Evolutionary conservation across 345 rosid species (phyloP).

Genomic region (Acer yangbiense): DNA sequence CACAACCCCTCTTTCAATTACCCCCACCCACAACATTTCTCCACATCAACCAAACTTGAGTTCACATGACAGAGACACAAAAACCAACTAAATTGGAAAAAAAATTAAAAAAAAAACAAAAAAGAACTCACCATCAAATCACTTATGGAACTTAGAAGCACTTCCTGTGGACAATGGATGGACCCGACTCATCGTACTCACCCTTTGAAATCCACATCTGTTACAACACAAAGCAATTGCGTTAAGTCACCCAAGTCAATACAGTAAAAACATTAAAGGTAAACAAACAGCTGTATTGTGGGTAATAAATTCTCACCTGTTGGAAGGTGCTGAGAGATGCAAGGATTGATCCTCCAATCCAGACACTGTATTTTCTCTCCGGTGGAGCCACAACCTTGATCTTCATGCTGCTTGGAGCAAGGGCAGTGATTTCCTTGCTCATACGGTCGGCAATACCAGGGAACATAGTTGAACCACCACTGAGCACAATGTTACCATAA

Average conservation of each 20-base stretch:
- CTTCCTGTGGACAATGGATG: constrained; percentile 73
- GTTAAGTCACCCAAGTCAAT: too few species aligned
- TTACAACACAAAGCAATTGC: constrained; percentile 9
- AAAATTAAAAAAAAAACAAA: too few species aligned
- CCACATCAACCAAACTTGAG: constrained; percentile 36
- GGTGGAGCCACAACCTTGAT: constrained; percentile 68
- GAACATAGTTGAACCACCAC: constrained; percentile 67
- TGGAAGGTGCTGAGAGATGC: constrained; percentile 77
- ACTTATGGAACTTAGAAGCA: constrained; percentile 46
- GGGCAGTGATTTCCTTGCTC: constrained; percentile 69
- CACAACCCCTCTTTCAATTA: constrained; percentile 26
- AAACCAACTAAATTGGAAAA: constrained; percentile 46
- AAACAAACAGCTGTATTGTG: neutral
- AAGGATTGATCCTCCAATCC: constrained; percentile 78
- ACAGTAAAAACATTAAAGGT: neutral
- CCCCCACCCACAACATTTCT: constrained; percentile 27
- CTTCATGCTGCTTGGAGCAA: constrained; percentile 74
- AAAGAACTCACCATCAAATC: constrained; percentile 45
- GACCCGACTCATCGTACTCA: constrained; percentile 65
- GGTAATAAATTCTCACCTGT: constrained; percentile 38
- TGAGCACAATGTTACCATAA: constrained; percentile 60
- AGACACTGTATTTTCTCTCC: constrained; percentile 67
- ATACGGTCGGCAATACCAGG: constrained; percentile 64
- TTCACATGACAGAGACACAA: constrained; percentile 47
- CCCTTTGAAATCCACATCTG: constrained; percentile 77